Base-by-base conservation (phyloP, 2,329 filamentous ascomycete species). In the Phyllosticta citrichinensis region DNA sequence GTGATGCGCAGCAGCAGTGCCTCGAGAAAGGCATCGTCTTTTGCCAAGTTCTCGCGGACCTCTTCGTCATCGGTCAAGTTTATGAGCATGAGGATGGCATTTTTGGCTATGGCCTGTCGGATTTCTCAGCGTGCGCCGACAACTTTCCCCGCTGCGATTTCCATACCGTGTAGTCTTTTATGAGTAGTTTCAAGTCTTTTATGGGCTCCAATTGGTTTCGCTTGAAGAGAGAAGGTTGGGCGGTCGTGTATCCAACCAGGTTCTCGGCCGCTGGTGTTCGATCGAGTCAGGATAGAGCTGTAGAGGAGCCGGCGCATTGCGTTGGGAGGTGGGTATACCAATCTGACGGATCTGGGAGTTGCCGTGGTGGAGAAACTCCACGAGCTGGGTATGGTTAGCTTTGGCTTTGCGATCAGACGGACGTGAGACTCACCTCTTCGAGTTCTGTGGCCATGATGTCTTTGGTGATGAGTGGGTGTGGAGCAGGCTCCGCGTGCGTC, bases 361-460 rank as follows among this genome's bases (percentile, higher is more conserved):
- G 63, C 89, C 89, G 76, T 96, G 88, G 74, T 89, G 88, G 63
- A 97, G 88, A 76, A 97, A 97, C 73, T 91, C 91, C 64, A 97
- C 91, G 59, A 96, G 85, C 90, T 96, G 33, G 57, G 51, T 55
- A 8, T 24, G 19, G 10, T 33, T 4, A 9, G 20, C 25, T 52
- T 52, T 58, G 35, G 12, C 10, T 61, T 2, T 25, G 33, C 8
- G 8, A 63, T 24, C 20, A 17, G 2, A 30, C 22, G 22, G 20
- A 35, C 52, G 12, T 60, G 30, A n/a, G 50, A 40, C 64, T 62
- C 63, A 79, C 77, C 65, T 80, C 78, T 72, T 80, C 78, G 57
- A 80, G 68, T 71, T 80, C 77, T 52, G 77, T 78, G 52, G 78
- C 76, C 78, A 80, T 80, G 9, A 57, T 71, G 64, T 54, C 27